Evolutionary conservation across 768 basidiomycete genomes (phyloP), one percentile per base, ranked within the genome.

Genomic region (Agaricus sinodeliciosus): DNA sequence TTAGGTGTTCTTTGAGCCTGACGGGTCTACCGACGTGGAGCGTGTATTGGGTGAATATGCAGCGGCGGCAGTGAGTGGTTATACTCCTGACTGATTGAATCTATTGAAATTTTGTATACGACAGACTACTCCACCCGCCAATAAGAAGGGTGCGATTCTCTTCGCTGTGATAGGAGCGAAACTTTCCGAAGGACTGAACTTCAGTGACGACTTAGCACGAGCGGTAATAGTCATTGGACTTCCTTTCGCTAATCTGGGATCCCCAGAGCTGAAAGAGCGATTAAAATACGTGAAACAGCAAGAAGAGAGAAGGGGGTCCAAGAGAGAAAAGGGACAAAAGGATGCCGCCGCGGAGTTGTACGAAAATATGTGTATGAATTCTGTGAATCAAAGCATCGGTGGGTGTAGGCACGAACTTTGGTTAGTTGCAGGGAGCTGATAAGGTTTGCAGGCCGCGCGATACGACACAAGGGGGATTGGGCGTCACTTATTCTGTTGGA

Each of bases 301-400:
- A 12, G 81, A 82, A 64, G 69, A 71, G 57, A 76, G 67, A 63
- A 58, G 66, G 49, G 74, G 69, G 2, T 57, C 63, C 26, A 58
- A 49, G 18, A 65, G 57, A 55, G 63, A 62, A 41, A 63, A 56
- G 8, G 75, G 77, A 9, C 63, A 72, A 52, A 82, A 79, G 51
- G 83, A 90, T 57, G 85, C 90, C 4, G 87, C 81, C 4, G 75
- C 82, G 18, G 92, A 93, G 68, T 71, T 95, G 49, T 97, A 94
- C 65, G 88, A 90, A 72, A 91, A 90, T 60, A 79, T 90, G 78
- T 90, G 89, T 60, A 90, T 90, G 86, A 87, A 85, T 58, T 90
- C 94, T 0, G 94, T 99, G 48, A 99, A 99, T 67, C 95, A 99
- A 65, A 92, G 90, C 51, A 96, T 99, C 56, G 95, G 94, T 90